These are phyloP conservation scores for Cicer bijugum DNA, from an alignment of 306 rosid species.

Conservation along the genomic window DNA sequence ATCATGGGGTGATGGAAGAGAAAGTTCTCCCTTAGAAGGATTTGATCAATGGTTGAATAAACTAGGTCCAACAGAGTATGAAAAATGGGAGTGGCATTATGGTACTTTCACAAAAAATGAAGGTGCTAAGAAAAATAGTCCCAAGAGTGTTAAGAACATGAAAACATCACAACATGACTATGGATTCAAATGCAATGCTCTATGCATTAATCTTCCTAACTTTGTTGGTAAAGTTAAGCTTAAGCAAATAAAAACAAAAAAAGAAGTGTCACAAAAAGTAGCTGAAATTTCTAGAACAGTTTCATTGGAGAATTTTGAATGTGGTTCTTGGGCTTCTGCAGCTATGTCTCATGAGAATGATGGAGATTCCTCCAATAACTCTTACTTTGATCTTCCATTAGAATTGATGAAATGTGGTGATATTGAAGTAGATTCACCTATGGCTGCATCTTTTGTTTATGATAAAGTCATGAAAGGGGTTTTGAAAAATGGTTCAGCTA, in stretches of 20 bases:
- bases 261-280: slow-evolving; percentile 43
- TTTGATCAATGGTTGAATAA: slow-evolving; percentile 63
- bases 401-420: slow-evolving; percentile 60
- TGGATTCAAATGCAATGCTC: slow-evolving; percentile 69
- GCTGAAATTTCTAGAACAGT: slow-evolving; percentile 65
- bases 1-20: slow-evolving; percentile 65
- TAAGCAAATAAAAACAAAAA: slow-evolving; percentile 58
- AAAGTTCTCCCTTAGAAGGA: slow-evolving; percentile 51
- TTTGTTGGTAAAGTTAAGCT: slow-evolving; percentile 64
- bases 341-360: slow-evolving; percentile 51
- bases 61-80: slow-evolving; percentile 46
- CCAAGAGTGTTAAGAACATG: slow-evolving; percentile 39
- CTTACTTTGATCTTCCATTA: slow-evolving; percentile 78
- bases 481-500: slow-evolving; percentile 57
- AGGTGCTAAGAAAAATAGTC: slow-evolving; percentile 40
- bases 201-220: slow-evolving; percentile 77
- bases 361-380: slow-evolving; percentile 56
- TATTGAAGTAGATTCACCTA: slow-evolving; percentile 62
- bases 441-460: slow-evolving; percentile 53
- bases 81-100: slow-evolving; percentile 38
- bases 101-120: slow-evolving; percentile 49
- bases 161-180: slow-evolving; percentile 44
- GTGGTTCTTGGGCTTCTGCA: slow-evolving; percentile 94
- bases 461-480: slow-evolving; percentile 67
- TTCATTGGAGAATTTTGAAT: slow-evolving; percentile 86